phyloP scores from a whole-genome alignment of 805 yeast genomes.

The Komagataella mondaviorum region DNA sequence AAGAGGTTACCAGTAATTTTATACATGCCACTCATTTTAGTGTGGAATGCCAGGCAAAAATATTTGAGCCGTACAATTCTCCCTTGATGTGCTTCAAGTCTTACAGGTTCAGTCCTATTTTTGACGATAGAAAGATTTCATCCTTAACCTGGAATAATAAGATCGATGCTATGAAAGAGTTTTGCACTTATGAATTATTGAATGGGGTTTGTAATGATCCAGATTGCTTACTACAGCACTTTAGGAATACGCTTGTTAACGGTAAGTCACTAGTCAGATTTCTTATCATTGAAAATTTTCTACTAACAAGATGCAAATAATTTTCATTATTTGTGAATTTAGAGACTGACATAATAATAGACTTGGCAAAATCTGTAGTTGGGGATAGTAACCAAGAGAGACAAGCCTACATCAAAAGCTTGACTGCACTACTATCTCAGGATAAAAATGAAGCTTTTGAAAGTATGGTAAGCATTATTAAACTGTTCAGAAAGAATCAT shows the following conservation, averaged over 20 bases:
- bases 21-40: not conserved
- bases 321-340: not conserved
- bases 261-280: not conserved
- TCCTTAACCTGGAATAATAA: slow-evolving; percentile 8
- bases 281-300: not conserved
- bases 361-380: slow-evolving; percentile 1
- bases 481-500: not conserved
- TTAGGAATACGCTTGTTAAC: slow-evolving; percentile 1
- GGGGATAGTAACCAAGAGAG: not conserved
- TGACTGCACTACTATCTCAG: not conserved
- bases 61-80: slow-evolving; percentile 6
- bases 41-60: not conserved
- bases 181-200: slow-evolving; percentile 8
- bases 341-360: slow-evolving; percentile 2
- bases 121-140: slow-evolving; percentile 6
- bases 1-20: not conserved
- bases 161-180: slow-evolving; percentile 5
- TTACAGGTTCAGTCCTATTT: slow-evolving; percentile 8
- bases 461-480: not conserved
- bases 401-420: not conserved
- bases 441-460: not conserved
- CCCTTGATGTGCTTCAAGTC: slow-evolving; percentile 6
- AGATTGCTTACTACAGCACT: slow-evolving; percentile 8
- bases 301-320: not conserved
- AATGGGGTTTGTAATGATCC: slow-evolving; percentile 5